Evolutionary conservation across 2,329 filamentous ascomycete genomes (phyloP), one percentile per base, ranked within the genome.

Genomic region (Sporothrix protearum): DNA sequence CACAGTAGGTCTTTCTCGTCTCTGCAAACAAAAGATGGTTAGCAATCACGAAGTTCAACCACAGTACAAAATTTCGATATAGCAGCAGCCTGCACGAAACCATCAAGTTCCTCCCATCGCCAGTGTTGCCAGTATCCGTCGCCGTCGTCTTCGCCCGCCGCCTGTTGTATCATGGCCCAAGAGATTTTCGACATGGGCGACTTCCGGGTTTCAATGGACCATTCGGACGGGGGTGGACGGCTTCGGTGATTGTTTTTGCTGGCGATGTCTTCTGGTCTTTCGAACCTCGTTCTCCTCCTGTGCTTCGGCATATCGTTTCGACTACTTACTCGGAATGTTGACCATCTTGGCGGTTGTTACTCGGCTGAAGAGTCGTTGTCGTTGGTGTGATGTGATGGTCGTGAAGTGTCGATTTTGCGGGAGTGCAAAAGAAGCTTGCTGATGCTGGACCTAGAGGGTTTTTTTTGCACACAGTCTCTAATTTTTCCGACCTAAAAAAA

Each of bases 271-370:
- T 36, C 16, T 3, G 7, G 28, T 59, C 33, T 49, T 9, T 45
- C 49, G 47, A 12, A 36, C 30, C 33, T 28, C 25, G 10, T n/a
- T 1, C 28, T n/a, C 25, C 53, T 70, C 6, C 14, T 36, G 25
- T n/a, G 59, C 51, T 55, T 22, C 30, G 49, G n/a, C 8, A 22
- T 36, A 28, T 12, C 25, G 39, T 8, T 28, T 28, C 64, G 3
- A 28, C 63, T 71, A 75, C 75, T 74, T 71, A 76, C 75, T 94
- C 80, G 92, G 92, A 85, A 94, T 89, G 91, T 94, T 94, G 85
- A 94, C 92, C 92, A 80, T 80, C 75, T 78, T 80, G 76, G 70
- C 78, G 77, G 77, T 74, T 67, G 73, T 75, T 66, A 47, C 72
- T 71, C 68, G 64, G 68, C n/a, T 49, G 59, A 47, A 47, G 22